phyloP scores from a whole-genome alignment of 2,329 filamentous ascomycete genomes.

The Proliferodiscus dingleyae region DNA sequence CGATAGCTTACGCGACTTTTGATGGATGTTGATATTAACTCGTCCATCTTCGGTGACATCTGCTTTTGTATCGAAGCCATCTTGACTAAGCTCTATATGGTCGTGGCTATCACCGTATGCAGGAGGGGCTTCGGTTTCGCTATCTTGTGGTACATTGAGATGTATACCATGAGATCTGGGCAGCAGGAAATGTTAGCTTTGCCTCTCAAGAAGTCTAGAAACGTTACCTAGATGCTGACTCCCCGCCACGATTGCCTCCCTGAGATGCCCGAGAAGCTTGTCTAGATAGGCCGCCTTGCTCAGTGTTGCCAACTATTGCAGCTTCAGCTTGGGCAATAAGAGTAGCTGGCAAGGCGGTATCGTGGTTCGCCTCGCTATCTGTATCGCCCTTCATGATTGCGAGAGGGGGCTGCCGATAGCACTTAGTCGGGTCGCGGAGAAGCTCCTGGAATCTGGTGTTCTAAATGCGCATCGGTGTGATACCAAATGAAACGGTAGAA shows the following conservation, averaged over 20 bases:
- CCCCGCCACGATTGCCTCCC: constrained; percentile 3
- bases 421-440: background rate
- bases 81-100: constrained; percentile 54
- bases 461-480: background rate
- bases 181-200: background rate
- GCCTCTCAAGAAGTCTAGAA: background rate
- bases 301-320: constrained; percentile 27
- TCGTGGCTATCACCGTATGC: constrained; percentile 55
- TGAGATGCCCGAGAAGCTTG: constrained; percentile 5
- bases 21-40: constrained; percentile 74
- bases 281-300: constrained; percentile 5
- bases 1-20: constrained; percentile 61
- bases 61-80: constrained; percentile 59
- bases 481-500: no score
- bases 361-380: constrained; percentile 2
- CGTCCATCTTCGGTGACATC: constrained; percentile 67
- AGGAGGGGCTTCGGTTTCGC: constrained; percentile 37
- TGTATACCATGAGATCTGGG: constrained; percentile 12
- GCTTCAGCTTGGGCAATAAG: constrained; percentile 31
- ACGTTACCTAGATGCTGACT: constrained; percentile 2
- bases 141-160: constrained; percentile 19
- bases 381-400: constrained; percentile 4
- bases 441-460: background rate
- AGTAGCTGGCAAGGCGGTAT: constrained; percentile 18
- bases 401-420: background rate